Conservation (phyloP, 78 protist genomes). For the Protostelium mycophagum region DNA sequence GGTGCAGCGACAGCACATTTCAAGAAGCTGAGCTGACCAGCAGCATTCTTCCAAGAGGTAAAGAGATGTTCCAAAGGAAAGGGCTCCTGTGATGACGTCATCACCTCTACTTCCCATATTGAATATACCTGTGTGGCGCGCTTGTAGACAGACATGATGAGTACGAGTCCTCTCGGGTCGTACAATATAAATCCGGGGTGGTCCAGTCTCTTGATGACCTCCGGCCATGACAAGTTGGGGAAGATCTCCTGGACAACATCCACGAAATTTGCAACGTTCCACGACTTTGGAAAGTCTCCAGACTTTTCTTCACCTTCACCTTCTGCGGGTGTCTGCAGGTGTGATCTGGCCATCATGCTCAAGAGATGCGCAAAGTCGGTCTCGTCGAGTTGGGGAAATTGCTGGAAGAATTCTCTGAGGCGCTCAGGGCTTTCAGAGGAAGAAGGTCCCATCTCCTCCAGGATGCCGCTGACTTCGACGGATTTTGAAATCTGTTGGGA, state of each 20-base stretch:
- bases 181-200: constrained; percentile 26
- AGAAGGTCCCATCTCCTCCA: constrained; percentile 12
- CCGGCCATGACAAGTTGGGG: constrained; percentile 45
- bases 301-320: background rate
- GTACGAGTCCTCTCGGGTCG: constrained; percentile 34
- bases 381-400: constrained; percentile 31
- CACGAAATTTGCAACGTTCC: constrained; percentile 48
- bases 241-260: constrained; percentile 39
- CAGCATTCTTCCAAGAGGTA: constrained; percentile 51
- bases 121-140: constrained; percentile 9
- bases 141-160: constrained; percentile 47
- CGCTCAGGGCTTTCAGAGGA: constrained; percentile 5
- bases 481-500: constrained; percentile 6
- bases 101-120: background rate
- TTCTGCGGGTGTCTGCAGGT: background rate
- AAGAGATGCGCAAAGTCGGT: constrained; percentile 28
- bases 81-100: constrained; percentile 4
- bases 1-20: constrained; percentile 33
- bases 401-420: constrained; percentile 37
- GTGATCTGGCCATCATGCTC: constrained; percentile 24
- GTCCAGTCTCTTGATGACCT: constrained; percentile 43
- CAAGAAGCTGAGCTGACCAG: constrained; percentile 52
- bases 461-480: constrained; percentile 4
- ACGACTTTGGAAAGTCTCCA: too few species aligned
- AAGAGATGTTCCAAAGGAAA: constrained; percentile 57